Conservation (phyloP, 2,329 filamentous ascomycete species). For the Aspergillus vadensis region DNA sequence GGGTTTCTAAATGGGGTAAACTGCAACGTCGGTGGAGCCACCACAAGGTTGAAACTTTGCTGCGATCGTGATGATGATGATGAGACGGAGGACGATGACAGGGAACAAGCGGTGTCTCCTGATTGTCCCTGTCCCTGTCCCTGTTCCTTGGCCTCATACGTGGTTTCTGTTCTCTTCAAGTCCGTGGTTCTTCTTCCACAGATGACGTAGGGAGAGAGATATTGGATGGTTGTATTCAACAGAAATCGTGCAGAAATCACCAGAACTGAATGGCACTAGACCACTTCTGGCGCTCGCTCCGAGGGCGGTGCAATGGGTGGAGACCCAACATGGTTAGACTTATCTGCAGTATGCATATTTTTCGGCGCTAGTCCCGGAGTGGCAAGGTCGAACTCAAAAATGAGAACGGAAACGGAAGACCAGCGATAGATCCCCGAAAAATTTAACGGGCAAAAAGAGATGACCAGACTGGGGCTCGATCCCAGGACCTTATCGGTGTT, state of each 20-base stretch:
- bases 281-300: neutral
- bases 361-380: neutral
- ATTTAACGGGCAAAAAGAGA: slow-evolving; percentile 19
- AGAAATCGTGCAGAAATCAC: neutral
- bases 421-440: neutral
- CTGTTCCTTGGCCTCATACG: neutral
- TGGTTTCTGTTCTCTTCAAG: too few relatives aligned
- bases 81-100: neutral
- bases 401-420: neutral
- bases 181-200: too few relatives aligned
- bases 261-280: neutral
- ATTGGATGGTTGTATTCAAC: neutral
- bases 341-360: neutral
- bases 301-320: neutral
- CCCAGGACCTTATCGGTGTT: slow-evolving; percentile 37
- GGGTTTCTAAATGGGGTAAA: neutral
- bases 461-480: slow-evolving; percentile 31
- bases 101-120: neutral
- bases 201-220: too few relatives aligned
- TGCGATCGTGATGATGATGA: neutral
- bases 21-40: neutral
- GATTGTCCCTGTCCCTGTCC: neutral
- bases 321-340: neutral
- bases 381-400: neutral
- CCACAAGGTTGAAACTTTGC: neutral